Percentiles rank a stretch among this genome's conserved stretches.
Conservation (phyloP, 495 filamentous ascomycete species). For the Hypoxylon subgilvum region DNA sequence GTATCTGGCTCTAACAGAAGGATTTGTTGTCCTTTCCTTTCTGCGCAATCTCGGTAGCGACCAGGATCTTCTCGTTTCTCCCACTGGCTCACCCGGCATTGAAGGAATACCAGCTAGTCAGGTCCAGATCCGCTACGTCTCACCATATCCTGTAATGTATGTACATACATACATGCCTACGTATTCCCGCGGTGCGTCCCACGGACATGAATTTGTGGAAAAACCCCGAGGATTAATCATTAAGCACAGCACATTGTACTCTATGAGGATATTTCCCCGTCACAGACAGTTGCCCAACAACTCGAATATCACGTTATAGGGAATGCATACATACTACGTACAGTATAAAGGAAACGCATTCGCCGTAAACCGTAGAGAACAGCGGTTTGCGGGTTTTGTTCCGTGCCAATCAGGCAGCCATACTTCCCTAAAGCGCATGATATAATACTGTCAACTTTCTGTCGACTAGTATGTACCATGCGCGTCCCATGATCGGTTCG, state of each 20-base stretch:
- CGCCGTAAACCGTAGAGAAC: background rate
- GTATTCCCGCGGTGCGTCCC: constrained; percentile 23
- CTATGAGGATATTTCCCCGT: constrained; percentile 3
- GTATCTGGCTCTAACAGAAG: constrained; percentile 5
- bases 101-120: background rate
- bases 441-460: constrained; percentile 12
- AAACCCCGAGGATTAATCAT: constrained; percentile 15
- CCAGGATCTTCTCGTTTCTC: constrained; percentile 16
- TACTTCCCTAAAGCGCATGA: constrained; percentile 17
- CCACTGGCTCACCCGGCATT: background rate
- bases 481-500: constrained; percentile 20
- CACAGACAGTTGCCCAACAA: background rate
- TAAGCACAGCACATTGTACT: no score
- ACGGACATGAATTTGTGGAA: no score
- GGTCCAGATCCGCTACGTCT: constrained; percentile 27
- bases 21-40: constrained; percentile 3
- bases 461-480: constrained; percentile 21
- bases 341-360: constrained; percentile 9
- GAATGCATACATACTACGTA: no score
- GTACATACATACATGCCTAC: no score
- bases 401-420: constrained; percentile 16
- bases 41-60: constrained; percentile 29
- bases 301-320: constrained; percentile 1
- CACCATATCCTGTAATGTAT: no score
- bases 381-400: constrained; percentile 6